Base-by-base conservation (phyloP, 75 land plant genomes). In the Isoetes taiwanensis region DNA sequence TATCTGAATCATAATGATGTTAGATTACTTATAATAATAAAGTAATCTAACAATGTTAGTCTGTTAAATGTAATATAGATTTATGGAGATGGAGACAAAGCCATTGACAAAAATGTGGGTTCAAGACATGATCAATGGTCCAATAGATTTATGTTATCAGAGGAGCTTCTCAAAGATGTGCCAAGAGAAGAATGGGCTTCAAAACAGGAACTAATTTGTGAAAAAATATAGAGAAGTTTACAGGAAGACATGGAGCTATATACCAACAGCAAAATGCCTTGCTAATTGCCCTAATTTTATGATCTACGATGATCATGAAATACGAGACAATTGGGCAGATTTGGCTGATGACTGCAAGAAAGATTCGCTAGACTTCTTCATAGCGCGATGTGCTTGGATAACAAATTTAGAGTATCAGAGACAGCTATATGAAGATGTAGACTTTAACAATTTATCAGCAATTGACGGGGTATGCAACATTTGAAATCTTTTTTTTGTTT, bases 281-380 rank as follows among this genome's bases (percentile, higher is more conserved):
- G 50, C 50, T 6, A 46, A 46, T 19, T 46, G 50, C 19, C 50
- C 50, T 4, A 46, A 46, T 46, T 4, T 46, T n/a, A 46, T 46
- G 50, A 46, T 46, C 6, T 46, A 46, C 50, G 50, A 46, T n/a
- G 50, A 46, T 23, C 50, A 46, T n/a, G 50, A 46, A n/a, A 46
- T 46, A 5, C 50, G 50, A 16, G 50, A 46, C 19, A 46, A 46
- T 19, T 46, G 50, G 50, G 50, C 50, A 5, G 50, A 46, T n/a
- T n/a, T 19, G 4, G n/a, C 5, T 19, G 50, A 5, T 8, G 50
- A 46, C 50, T 46, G 50, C 21, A 23, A 46, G 25, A 16, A 16
- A n/a, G 50, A 46, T 19, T 8, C 12, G 4, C 50, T 46, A 5
- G 50, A 46, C 25, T 46, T 46, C 50, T 46, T 46, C 50, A 46